Conservation (phyloP, 108 stramenopile genomes). For the Nannochloropsis gaditana region DNA sequence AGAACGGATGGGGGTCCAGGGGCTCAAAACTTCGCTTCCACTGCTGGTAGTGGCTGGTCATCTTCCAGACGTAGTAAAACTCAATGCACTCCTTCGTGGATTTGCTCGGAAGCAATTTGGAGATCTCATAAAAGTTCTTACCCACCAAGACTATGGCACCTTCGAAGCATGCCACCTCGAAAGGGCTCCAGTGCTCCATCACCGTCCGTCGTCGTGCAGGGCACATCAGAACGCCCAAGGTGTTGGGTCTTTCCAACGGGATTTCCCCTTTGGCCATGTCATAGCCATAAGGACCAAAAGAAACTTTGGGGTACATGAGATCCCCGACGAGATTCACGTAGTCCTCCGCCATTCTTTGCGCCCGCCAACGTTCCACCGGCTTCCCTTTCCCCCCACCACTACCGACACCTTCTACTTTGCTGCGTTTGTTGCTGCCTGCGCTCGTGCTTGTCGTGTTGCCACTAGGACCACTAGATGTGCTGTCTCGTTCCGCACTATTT, state of each 20-base stretch:
- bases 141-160: slow-evolving; percentile 33
- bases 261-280: slow-evolving; percentile 30
- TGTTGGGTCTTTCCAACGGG: slow-evolving; percentile 38
- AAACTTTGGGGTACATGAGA: slow-evolving; percentile 31
- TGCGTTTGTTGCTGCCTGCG: background rate
- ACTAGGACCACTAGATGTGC: background rate
- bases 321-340: slow-evolving; percentile 33
- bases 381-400: background rate
- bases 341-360: slow-evolving; percentile 44
- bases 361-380: slow-evolving; percentile 28
- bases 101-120: slow-evolving; percentile 60
- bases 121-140: slow-evolving; percentile 35
- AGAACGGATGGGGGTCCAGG: background rate
- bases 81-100: slow-evolving; percentile 74
- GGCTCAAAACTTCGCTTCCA: slow-evolving; percentile 34
- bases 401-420: background rate
- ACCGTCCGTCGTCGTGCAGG: slow-evolving; percentile 33
- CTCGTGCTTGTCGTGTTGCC: background rate
- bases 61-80: slow-evolving; percentile 98
- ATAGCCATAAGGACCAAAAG: slow-evolving; percentile 35
- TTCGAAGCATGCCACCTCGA: slow-evolving; percentile 42
- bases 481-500: background rate
- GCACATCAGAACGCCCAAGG: slow-evolving; percentile 29
- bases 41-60: slow-evolving; percentile 74
- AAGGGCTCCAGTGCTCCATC: slow-evolving; percentile 47